Conservation (phyloP, 257 asterid species). For the Jaltomata sinuosa region DNA sequence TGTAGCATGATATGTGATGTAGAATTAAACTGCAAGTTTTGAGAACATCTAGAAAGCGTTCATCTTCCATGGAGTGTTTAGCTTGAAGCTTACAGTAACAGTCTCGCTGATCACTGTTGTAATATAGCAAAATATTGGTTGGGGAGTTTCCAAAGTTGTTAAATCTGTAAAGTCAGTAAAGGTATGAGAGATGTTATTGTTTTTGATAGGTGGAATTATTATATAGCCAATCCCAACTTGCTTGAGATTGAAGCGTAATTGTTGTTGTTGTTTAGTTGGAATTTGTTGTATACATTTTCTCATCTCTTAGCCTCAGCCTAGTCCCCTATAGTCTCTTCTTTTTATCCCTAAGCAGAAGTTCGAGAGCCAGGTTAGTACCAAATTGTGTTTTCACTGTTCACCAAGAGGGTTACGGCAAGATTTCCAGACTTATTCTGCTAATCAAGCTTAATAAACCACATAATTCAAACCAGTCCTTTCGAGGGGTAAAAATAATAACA, state of each 20-base stretch:
- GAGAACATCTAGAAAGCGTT: not conserved
- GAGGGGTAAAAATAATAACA: not conserved
- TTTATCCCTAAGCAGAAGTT: not conserved
- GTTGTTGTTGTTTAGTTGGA: not conserved
- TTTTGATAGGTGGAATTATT: not conserved
- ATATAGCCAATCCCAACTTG: not conserved
- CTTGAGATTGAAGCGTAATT: not conserved
- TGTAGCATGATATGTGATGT: conserved; percentile 15
- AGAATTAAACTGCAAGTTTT: not conserved
- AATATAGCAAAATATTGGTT: conserved; percentile 23
- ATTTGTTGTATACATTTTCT: not conserved
- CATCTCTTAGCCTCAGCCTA: not conserved
- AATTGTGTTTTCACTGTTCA: not conserved
- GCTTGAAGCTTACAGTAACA: not conserved
- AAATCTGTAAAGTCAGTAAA: not conserved
- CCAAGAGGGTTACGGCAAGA: not conserved
- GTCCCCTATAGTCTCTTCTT: not conserved
- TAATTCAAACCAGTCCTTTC: not conserved
- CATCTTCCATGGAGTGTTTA: not conserved
- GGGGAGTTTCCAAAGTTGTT: not conserved
- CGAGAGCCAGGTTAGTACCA: not conserved
- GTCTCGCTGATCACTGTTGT: conserved; percentile 2
- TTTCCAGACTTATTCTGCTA: not conserved
- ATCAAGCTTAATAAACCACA: not conserved
- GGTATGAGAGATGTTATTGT: not conserved